Evolutionary conservation across 305 asterid species (phyloP).

Genomic region (Fraxinus angustifolia): DNA sequence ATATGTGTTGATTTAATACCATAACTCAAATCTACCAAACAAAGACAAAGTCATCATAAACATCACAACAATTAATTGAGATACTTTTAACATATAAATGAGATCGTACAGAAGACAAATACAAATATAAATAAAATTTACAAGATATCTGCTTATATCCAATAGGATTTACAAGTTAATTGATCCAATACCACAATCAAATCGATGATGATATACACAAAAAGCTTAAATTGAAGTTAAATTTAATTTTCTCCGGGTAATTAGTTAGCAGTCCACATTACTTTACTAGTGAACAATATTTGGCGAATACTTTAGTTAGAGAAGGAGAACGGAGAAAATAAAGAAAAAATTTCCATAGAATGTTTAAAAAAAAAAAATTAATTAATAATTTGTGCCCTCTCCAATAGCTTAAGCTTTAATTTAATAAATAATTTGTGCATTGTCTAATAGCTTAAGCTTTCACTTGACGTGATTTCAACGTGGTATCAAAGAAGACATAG

Average conservation of each 20-base stretch:
- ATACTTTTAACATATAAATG: constrained; percentile 4
- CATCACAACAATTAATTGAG: constrained; percentile 2
- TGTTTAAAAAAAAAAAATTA: background rate
- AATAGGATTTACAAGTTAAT: background rate
- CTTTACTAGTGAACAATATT: background rate
- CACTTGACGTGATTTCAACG: background rate
- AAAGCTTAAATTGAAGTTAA: background rate
- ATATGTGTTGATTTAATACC: constrained; percentile 2
- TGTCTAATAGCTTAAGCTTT: background rate
- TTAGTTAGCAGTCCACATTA: background rate
- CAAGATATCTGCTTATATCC: background rate
- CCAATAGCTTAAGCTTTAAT: background rate
- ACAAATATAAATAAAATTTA: background rate
- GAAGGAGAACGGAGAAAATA: background rate
- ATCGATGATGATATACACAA: background rate
- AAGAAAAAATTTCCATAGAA: background rate
- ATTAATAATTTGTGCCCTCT: background rate
- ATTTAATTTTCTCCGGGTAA: background rate
- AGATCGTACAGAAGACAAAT: constrained; percentile 3
- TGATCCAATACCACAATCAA: background rate
- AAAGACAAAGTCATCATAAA: constrained; percentile 1
- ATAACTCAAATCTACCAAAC: constrained; percentile 18
- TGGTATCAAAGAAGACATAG: background rate
- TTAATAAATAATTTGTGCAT: background rate
- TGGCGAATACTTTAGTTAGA: background rate